Base-by-base conservation (phyloP, 2,329 filamentous ascomycete genomes). In the Penicillium sp. region DNA sequence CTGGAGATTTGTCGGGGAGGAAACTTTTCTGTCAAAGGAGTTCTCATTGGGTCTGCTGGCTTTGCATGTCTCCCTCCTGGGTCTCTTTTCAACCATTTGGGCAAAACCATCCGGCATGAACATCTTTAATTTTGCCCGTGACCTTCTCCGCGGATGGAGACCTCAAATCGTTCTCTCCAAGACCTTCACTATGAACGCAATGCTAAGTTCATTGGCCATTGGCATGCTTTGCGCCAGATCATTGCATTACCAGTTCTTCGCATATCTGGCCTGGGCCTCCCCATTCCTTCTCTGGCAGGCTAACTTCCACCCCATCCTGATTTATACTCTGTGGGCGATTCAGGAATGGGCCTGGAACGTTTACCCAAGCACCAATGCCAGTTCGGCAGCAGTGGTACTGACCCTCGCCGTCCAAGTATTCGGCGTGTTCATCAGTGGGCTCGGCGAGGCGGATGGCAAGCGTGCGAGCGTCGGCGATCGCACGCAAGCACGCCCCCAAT, bases 321-420 rank as follows among this genome's bases (percentile, higher is more conserved):
- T 91, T 62, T 87, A 87, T 66, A 76, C 75, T 3, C 74, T 92
- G 9, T 96, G 90, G 89, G 82, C 80, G 3, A 80, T 84, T 55
- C 92, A 97, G 74, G 92, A 97, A 73, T 92, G 89, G 87, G 91
- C 90, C 11, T 97, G 92, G 92, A 96, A 97, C 65, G 86, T 92
- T 9, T 97, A 89, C 70, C 92, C 92, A n/a, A 96, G 91, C 70
- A 89, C 87, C 29, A 74, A 80, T 51, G 60, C 70, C 31, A 90
- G 87, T 71, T 90, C 87, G 5, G 72, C 75, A 58, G 77, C 82
- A 5, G 92, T 92, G 8, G 89, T 99, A 13, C 81, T 80, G 21
- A 84, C 86, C 34, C 78, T 97, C 64, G 84, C 85, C 16, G 69
- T 83, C 11, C 89, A 89, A 14, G 85, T 93, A 1, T 76, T 77